phyloP scores from a whole-genome alignment of 495 filamentous ascomycete species.

The Xylaria curta region DNA sequence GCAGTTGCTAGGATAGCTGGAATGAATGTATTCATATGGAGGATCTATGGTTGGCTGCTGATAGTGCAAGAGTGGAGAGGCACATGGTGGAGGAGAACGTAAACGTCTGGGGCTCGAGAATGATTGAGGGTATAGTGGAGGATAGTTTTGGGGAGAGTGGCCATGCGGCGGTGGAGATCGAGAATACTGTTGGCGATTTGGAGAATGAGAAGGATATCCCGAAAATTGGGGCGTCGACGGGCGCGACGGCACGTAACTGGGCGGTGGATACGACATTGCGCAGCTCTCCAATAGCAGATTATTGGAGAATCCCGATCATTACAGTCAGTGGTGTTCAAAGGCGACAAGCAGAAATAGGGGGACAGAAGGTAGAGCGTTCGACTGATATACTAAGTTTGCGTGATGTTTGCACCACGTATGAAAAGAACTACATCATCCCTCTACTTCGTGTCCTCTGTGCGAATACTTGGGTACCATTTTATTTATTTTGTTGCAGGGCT shows the following conservation, averaged over 20 bases:
- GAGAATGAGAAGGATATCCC: neutral
- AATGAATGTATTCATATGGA: constrained; percentile 3
- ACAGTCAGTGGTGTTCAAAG: neutral
- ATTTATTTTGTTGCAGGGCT: constrained; percentile 6
- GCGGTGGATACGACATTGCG: constrained; percentile 8
- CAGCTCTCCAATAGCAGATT: constrained; percentile 7
- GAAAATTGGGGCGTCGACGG: constrained; percentile 16
- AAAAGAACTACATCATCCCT: neutral
- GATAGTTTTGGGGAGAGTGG: neutral
- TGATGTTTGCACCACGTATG: neutral
- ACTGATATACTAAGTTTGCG: neutral
- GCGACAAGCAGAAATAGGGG: neutral
- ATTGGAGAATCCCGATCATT: neutral
- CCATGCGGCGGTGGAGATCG: neutral
- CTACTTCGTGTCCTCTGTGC: neutral
- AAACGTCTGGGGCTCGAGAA: constrained; percentile 14
- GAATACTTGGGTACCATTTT: neutral
- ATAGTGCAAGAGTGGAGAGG: constrained; percentile 13
- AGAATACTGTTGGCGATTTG: constrained; percentile 21
- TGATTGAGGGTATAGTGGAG: constrained; percentile 5
- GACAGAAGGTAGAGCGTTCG: neutral
- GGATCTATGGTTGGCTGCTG: constrained; percentile 1
- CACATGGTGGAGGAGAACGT: constrained; percentile 12
- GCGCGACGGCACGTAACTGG: constrained; percentile 8
- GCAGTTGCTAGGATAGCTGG: neutral